phyloP scores from a whole-genome alignment of 495 filamentous ascomycete species.

The Aspergillus ellipticus region DNA sequence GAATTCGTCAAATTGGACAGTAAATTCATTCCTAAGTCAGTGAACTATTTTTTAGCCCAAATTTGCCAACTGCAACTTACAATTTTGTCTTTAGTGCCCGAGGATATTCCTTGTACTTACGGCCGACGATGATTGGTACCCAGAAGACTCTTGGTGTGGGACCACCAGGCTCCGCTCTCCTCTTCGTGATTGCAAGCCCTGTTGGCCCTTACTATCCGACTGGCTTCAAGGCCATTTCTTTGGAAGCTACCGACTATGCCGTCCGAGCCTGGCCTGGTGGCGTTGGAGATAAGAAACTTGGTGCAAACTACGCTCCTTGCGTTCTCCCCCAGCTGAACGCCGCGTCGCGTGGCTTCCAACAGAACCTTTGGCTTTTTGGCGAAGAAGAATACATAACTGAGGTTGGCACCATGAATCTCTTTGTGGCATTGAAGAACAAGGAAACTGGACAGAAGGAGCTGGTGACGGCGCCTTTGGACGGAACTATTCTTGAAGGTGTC shows the following conservation, averaged over 20 bases:
- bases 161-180: constrained; percentile 81
- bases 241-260: constrained; percentile 91
- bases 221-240: constrained; percentile 91
- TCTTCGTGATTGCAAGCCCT: constrained; percentile 93
- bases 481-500: constrained; percentile 95
- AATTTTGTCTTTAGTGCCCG: constrained; percentile 41
- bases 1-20: constrained; percentile 75
- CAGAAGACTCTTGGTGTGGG: constrained; percentile 89
- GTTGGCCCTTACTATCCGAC: constrained; percentile 98
- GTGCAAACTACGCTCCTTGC: constrained; percentile 96
- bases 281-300: constrained; percentile 95
- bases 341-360: constrained; percentile 85
- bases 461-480: constrained; percentile 87
- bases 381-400: constrained; percentile 93
- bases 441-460: constrained; percentile 85
- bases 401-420: constrained; percentile 98
- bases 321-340: constrained; percentile 90
- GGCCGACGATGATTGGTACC: constrained; percentile 95
- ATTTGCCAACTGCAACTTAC: not conserved
- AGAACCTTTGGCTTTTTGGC: constrained; percentile 96
- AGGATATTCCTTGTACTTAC: constrained; percentile 91
- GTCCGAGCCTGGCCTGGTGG: constrained; percentile 97
- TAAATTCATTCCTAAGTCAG: constrained; percentile 77
- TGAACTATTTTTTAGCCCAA: not conserved
- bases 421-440: constrained; percentile 74